Conservation (phyloP, 2,329 filamentous ascomycete species). For the Pestalotiopsis fici region DNA sequence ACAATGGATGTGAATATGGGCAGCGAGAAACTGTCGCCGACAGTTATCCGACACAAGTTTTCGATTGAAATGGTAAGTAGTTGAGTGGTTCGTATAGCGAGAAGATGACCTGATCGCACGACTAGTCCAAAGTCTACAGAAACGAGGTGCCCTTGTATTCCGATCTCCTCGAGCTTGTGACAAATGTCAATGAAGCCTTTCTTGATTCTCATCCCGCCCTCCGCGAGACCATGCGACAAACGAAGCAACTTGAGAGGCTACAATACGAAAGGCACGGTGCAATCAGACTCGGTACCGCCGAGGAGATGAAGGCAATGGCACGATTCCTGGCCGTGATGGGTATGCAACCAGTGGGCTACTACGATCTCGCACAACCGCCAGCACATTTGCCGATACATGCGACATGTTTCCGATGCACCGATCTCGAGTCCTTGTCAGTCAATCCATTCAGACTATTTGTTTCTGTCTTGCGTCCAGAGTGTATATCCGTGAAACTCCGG, state of each 20-base stretch:
- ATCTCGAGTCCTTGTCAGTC: conserved; percentile 3
- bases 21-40: background rate
- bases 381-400: background rate
- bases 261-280: conserved; percentile 2
- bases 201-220: background rate
- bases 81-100: background rate
- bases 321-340: conserved; percentile 3
- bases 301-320: conserved; percentile 2
- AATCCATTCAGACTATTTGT: conserved; percentile 2
- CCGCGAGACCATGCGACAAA: background rate
- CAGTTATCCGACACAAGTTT: background rate
- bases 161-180: background rate
- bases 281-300: conserved; percentile 5
- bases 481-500: background rate
- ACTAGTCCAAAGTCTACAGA: background rate
- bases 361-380: conserved; percentile 3
- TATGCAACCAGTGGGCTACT: conserved; percentile 5
- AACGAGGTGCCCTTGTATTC: conserved; percentile 3
- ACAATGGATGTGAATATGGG: background rate
- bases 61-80: background rate
- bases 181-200: background rate
- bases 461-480: conserved; percentile 2
- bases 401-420: conserved; percentile 1
- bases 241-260: background rate
- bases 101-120: background rate